Evolutionary conservation across 768 basidiomycete species (phyloP).

Genomic region (Lactarius sp.): DNA sequence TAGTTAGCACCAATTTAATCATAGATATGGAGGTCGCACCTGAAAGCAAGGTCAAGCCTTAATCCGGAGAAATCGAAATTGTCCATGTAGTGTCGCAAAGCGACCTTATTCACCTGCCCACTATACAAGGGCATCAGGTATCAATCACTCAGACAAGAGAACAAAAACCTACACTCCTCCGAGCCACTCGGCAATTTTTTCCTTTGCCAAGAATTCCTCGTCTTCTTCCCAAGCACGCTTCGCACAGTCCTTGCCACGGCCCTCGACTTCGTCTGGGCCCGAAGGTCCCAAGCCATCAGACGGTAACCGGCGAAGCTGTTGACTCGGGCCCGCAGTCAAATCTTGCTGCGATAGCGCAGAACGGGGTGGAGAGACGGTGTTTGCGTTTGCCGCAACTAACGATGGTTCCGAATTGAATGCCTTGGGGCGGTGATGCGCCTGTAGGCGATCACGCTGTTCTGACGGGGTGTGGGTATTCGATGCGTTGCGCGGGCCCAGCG

Average conservation of each 20-base stretch:
- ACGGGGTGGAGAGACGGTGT: slow-evolving; percentile 31
- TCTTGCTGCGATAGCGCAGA: slow-evolving; percentile 49
- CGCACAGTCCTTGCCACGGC: slow-evolving; percentile 67
- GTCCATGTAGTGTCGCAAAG: slow-evolving; percentile 77
- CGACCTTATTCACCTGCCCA: slow-evolving; percentile 65
- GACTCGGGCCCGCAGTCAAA: slow-evolving; percentile 46
- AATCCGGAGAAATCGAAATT: slow-evolving; percentile 83
- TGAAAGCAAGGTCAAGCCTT: slow-evolving; percentile 84
- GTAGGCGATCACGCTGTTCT: slow-evolving; percentile 42
- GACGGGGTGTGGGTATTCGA: slow-evolving; percentile 32
- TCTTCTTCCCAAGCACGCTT: slow-evolving; percentile 82
- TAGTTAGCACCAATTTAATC: not conserved
- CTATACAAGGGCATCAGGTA: slow-evolving; percentile 38
- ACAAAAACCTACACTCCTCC: slow-evolving; percentile 79
- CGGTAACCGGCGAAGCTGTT: slow-evolving; percentile 42
- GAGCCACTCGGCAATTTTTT: slow-evolving; percentile 96
- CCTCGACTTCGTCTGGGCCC: slow-evolving; percentile 55
- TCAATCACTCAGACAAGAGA: not conserved
- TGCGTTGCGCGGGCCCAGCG: slow-evolving; percentile 26
- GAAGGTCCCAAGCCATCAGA: slow-evolving; percentile 32
- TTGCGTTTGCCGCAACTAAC: slow-evolving; percentile 52
- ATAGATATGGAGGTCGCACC: slow-evolving; percentile 42
- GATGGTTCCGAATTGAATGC: slow-evolving; percentile 85
- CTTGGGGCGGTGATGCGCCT: slow-evolving; percentile 63
- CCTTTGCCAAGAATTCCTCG: slow-evolving; percentile 73